These are phyloP conservation scores for Trichaptum fuscoviolaceum DNA, from an alignment of 768 basidiomycete species.

Conservation along the genomic window DNA sequence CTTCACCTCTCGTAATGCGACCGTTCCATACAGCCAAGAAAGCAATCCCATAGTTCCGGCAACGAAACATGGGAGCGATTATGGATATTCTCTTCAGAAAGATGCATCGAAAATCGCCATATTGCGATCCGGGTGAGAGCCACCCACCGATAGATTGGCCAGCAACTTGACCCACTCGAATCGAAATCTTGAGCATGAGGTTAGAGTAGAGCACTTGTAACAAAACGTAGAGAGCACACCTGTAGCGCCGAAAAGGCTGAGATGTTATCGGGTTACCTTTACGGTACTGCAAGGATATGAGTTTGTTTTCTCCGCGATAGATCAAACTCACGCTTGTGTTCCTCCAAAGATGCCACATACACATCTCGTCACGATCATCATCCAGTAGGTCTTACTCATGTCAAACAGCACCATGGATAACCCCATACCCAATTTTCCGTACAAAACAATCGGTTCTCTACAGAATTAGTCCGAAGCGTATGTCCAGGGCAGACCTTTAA, in stretches of 20 bases:
- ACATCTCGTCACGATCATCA: slow-evolving; percentile 2
- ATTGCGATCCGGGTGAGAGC: slow-evolving; percentile 11
- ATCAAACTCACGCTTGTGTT: not conserved
- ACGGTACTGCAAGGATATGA: not conserved
- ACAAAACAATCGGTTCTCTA: slow-evolving; percentile 42
- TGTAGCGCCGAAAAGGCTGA: too few species aligned
- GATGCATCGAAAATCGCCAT: slow-evolving; percentile 9
- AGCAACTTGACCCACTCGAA: slow-evolving; percentile 10
- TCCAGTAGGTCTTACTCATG: not conserved
- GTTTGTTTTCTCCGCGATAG: not conserved
- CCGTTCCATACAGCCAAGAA: slow-evolving; percentile 10
- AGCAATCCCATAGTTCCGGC: slow-evolving; percentile 12
- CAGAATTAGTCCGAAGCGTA: slow-evolving; percentile 42
- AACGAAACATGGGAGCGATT: slow-evolving; percentile 19
- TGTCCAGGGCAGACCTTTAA: slow-evolving; percentile 42
- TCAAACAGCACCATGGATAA: slow-evolving; percentile 8
- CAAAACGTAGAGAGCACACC: too few species aligned
- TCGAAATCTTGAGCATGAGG: not conserved
- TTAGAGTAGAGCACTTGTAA: too few species aligned
- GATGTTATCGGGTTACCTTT: not conserved
- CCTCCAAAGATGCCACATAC: not conserved
- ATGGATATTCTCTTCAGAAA: slow-evolving; percentile 17
- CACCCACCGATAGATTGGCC: slow-evolving; percentile 11
- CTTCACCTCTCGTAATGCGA: slow-evolving; percentile 18
- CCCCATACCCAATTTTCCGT: slow-evolving; percentile 7